phyloP scores from a whole-genome alignment of 441 rosid species.

The Arabidopsis hybrid region DNA sequence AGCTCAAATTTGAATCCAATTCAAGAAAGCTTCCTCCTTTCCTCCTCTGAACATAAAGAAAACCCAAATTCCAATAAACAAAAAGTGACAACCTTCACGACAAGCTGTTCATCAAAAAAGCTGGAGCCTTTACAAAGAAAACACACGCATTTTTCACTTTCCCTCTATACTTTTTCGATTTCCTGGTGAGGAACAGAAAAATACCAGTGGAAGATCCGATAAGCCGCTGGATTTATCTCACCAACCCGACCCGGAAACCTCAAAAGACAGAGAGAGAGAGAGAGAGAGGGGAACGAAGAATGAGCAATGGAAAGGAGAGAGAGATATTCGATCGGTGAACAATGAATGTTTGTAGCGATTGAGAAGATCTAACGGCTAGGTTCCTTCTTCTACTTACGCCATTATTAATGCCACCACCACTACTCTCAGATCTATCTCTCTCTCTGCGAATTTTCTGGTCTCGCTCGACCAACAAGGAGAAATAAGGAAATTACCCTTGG shows the following conservation, averaged over 20 bases:
- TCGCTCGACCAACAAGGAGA: constrained; percentile 25
- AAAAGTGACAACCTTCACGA: constrained; percentile 18
- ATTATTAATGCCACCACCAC: constrained; percentile 43
- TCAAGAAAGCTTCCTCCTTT: constrained; percentile 1
- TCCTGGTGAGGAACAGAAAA: constrained; percentile 23
- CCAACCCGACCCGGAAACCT: constrained; percentile 36
- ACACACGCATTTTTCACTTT: constrained; percentile 24
- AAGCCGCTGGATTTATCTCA: constrained; percentile 38
- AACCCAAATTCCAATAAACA: constrained; percentile 27
- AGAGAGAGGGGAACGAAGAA: background rate
- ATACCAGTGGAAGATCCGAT: constrained; percentile 41
- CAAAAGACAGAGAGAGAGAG: background rate
- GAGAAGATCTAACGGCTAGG: constrained; percentile 54
- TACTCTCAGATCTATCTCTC: constrained; percentile 50
- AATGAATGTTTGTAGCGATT: constrained; percentile 18
- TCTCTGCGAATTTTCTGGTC: constrained; percentile 22
- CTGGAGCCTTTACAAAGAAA: constrained; percentile 27
- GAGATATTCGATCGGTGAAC: constrained; percentile 42
- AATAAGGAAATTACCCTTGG: constrained; percentile 14
- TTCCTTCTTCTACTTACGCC: constrained; percentile 32
- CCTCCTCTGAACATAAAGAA: constrained; percentile 4
- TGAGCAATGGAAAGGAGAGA: background rate
- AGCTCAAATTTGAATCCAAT: constrained; percentile 51
- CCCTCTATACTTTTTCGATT: constrained; percentile 15
- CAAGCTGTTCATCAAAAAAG: constrained; percentile 30